A percentile compares a stretch with the other conserved stretches of the same genome.
phyloP scores from a whole-genome alignment of 768 basidiomycete species.

The Agaricus subrufescens region DNA sequence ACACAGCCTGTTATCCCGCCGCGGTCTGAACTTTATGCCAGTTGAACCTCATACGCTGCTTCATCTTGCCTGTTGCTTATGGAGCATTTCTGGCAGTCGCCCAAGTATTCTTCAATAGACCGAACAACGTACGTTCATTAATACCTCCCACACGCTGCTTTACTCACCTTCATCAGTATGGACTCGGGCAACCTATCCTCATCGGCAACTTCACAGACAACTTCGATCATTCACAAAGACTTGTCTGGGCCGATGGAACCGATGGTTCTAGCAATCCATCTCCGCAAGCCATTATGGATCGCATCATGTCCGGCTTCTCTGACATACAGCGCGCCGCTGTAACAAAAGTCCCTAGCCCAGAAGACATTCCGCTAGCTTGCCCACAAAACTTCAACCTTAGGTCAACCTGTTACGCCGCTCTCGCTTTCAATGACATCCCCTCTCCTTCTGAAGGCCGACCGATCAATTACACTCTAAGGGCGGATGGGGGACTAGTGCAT shows the following conservation, averaged over 20 bases:
- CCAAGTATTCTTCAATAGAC: slow-evolving; percentile 52
- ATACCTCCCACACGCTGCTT: not conserved
- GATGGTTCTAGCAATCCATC: slow-evolving; percentile 50
- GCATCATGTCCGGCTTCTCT: slow-evolving; percentile 50
- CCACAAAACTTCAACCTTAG: slow-evolving; percentile 70
- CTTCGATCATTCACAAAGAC: slow-evolving; percentile 47
- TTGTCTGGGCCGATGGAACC: slow-evolving; percentile 70
- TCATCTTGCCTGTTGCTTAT: slow-evolving; percentile 60
- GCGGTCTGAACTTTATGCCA: slow-evolving; percentile 17
- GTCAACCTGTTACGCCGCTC: slow-evolving; percentile 66
- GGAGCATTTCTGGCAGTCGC: slow-evolving; percentile 65
- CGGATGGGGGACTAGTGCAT: slow-evolving; percentile 58
- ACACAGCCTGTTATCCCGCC: not conserved
- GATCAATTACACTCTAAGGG: slow-evolving; percentile 66
- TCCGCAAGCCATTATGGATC: slow-evolving; percentile 55
- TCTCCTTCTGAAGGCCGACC: slow-evolving; percentile 21
- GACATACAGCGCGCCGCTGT: slow-evolving; percentile 43
- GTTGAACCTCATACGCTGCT: slow-evolving; percentile 58
- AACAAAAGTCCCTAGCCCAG: slow-evolving; percentile 38
- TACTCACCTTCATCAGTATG: slow-evolving; percentile 39
- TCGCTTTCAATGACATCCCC: slow-evolving; percentile 60
- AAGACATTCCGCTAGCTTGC: slow-evolving; percentile 52
- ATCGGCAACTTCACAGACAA: slow-evolving; percentile 40
- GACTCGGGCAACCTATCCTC: slow-evolving; percentile 53
- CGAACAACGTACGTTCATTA: slow-evolving; percentile 49